Conservation (phyloP, 176 grass and related monocot genomes). For the Carex kokanica region DNA sequence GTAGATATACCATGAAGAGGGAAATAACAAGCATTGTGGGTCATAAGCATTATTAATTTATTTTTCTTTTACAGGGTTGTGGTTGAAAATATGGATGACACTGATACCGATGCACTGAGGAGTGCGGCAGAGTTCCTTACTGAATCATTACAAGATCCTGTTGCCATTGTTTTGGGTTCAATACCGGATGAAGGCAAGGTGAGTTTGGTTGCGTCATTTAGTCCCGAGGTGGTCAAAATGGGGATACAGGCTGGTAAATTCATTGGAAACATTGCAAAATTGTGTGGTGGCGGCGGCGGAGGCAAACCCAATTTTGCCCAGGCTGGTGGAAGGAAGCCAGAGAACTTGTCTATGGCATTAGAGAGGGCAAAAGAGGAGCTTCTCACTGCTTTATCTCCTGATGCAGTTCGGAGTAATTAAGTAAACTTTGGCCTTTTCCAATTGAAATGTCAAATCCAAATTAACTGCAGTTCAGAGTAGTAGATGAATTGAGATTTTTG, state of each 20-base stretch:
- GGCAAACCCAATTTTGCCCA: constrained; percentile 96
- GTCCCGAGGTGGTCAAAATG: constrained; percentile 61
- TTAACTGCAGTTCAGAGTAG: not conserved
- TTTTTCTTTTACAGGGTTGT: constrained; percentile 43
- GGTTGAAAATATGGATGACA: constrained; percentile 83
- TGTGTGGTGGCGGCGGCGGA: constrained; percentile 80
- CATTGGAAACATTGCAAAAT: constrained; percentile 75
- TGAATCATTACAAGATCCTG: constrained; percentile 68
- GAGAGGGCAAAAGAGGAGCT: constrained; percentile 70
- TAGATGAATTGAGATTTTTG: not conserved
- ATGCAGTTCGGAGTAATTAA: not conserved
- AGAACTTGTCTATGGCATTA: constrained; percentile 65
- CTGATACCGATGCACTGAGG: constrained; percentile 76
- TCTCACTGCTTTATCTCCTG: constrained; percentile 31
- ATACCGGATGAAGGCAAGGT: constrained; percentile 79
- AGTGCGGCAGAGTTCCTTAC: constrained; percentile 76
- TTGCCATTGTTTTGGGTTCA: constrained; percentile 72
- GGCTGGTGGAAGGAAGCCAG: constrained; percentile 87
- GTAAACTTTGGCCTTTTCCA: not conserved
- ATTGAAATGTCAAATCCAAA: not conserved
- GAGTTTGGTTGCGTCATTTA: constrained; percentile 82
- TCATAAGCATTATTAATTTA: not conserved
- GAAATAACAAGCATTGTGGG: not conserved
- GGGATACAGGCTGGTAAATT: constrained; percentile 87
- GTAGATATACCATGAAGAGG: constrained; percentile 1